These are phyloP conservation scores for Leptographium galeiforme DNA, from an alignment of 2,329 filamentous ascomycete species.

Conservation along the genomic window DNA sequence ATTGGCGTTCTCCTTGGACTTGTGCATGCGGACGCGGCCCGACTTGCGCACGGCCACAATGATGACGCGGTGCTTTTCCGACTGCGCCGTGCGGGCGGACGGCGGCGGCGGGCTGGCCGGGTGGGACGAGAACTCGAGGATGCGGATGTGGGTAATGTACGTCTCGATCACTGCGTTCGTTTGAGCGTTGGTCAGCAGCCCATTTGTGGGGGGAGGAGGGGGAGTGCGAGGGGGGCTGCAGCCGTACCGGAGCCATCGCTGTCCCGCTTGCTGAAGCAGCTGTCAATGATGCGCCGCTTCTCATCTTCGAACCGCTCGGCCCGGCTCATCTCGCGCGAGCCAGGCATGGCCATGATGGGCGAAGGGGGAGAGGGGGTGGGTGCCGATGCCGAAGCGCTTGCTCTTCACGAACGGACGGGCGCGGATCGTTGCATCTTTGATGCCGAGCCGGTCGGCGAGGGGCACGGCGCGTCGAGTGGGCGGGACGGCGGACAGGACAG, in stretches of 20 bases:
- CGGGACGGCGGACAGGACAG: too few relatives aligned
- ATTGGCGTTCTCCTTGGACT: slow-evolving; percentile 89
- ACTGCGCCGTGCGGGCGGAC: slow-evolving; percentile 50
- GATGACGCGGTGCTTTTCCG: slow-evolving; percentile 82
- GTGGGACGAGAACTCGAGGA: slow-evolving; percentile 73
- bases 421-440: neutral
- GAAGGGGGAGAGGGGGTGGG: neutral
- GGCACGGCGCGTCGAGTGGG: neutral
- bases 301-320: slow-evolving; percentile 94
- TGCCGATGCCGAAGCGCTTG: neutral
- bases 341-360: slow-evolving; percentile 18
- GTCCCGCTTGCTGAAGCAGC: slow-evolving; percentile 86
- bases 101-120: slow-evolving; percentile 78
- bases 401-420: neutral
- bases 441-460: neutral
- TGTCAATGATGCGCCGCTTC: slow-evolving; percentile 86
- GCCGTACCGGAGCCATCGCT: slow-evolving; percentile 67
- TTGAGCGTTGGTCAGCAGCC: slow-evolving; percentile 1
- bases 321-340: slow-evolving; percentile 24
- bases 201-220: neutral
- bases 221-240: slow-evolving; percentile 7
- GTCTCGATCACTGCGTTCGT: slow-evolving; percentile 85
- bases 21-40: slow-evolving; percentile 87
- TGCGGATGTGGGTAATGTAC: slow-evolving; percentile 93
- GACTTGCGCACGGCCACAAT: slow-evolving; percentile 89